Conservation (phyloP, 495 filamentous ascomycete species). For the Rusavskia elegans region DNA sequence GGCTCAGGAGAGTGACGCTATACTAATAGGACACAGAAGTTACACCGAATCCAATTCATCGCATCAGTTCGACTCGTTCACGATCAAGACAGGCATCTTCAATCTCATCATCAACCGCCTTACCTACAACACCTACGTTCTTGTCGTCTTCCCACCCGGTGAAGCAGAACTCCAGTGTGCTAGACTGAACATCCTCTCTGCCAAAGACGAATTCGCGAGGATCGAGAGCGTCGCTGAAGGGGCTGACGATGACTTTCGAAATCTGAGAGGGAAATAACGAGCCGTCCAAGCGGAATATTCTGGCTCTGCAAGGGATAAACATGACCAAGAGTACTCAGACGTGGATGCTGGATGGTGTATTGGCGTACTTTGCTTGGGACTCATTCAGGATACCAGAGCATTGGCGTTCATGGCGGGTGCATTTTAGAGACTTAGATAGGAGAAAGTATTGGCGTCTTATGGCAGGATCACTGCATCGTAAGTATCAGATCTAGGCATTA, state of each 20-base stretch:
- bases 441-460: no score
- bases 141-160: slow-evolving; percentile 74
- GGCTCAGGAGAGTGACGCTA: slow-evolving; percentile 26
- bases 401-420: not conserved
- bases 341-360: not conserved
- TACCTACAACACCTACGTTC: slow-evolving; percentile 92
- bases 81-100: slow-evolving; percentile 57
- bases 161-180: slow-evolving; percentile 80
- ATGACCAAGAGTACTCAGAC: not conserved
- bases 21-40: slow-evolving; percentile 10
- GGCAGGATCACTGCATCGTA: no score
- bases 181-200: slow-evolving; percentile 74
- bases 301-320: no score
- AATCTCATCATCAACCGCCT: slow-evolving; percentile 85
- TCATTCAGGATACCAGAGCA: not conserved
- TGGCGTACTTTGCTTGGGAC: not conserved
- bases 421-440: no score
- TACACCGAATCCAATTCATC: slow-evolving; percentile 36
- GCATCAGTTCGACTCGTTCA: slow-evolving; percentile 47
- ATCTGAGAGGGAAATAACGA: not conserved
- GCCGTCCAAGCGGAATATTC: no score
- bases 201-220: slow-evolving; percentile 57
- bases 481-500: no score
- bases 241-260: not conserved
- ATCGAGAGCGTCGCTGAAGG: not conserved